These are phyloP conservation scores for Globisporangium nunn DNA, from an alignment of 352 stramenopile genomes.

Conservation along the genomic window DNA sequence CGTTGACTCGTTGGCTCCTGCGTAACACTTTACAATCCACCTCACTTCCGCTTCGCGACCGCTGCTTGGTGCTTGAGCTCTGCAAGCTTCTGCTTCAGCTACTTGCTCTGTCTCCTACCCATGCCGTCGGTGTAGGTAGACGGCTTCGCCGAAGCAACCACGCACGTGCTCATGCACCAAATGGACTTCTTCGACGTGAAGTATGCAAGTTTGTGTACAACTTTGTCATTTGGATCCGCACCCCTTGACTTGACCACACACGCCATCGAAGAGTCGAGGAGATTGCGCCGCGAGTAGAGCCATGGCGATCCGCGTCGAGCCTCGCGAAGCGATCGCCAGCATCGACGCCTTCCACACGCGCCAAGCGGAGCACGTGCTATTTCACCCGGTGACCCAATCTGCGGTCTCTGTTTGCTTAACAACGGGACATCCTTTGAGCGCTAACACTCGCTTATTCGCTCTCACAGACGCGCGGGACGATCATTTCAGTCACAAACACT, in stretches of 20 bases:
- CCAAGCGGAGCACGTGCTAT: slow-evolving; percentile 15
- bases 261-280: not conserved
- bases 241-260: not conserved
- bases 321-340: not conserved
- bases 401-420: no score
- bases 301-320: slow-evolving; percentile 6
- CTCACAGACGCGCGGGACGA: slow-evolving; percentile 25
- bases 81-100: slow-evolving; percentile 51
- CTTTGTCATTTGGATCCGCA: not conserved
- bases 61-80: slow-evolving; percentile 31
- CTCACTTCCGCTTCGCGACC: slow-evolving; percentile 15
- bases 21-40: no score
- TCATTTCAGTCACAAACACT: slow-evolving; percentile 48
- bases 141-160: no score
- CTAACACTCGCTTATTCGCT: not conserved
- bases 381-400: slow-evolving; percentile 15
- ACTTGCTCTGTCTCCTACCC: slow-evolving; percentile 40
- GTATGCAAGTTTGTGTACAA: no score
- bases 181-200: no score
- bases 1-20: no score
- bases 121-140: slow-evolving; percentile 14
- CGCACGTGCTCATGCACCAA: not conserved
- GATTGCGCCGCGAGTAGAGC: no score
- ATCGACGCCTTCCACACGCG: slow-evolving; percentile 7
- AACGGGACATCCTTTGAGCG: no score